These are phyloP conservation scores for Brassica balearica DNA, from an alignment of 441 rosid species.

Conservation along the genomic window DNA sequence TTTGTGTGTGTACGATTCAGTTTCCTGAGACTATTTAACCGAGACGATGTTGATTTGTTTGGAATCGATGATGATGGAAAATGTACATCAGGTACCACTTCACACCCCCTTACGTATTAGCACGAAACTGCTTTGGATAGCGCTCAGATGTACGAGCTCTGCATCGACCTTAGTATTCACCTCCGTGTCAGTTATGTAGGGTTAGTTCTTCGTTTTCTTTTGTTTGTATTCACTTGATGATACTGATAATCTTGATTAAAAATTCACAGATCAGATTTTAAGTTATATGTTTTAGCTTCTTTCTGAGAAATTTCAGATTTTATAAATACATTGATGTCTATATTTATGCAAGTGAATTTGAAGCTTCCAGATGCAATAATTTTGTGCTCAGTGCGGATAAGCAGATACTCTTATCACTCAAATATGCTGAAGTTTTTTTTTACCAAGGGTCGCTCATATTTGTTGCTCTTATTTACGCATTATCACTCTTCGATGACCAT, in stretches of 20 bases:
- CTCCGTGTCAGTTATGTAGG: not conserved
- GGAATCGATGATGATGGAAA: not conserved
- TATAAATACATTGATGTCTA: not conserved
- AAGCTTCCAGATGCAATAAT: not conserved
- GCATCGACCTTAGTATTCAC: not conserved
- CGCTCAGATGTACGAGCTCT: not conserved
- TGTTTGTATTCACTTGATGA: not conserved
- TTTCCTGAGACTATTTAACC: not conserved
- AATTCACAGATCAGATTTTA: not conserved
- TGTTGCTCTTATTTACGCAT: too few relatives aligned
- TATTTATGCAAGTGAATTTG: not conserved
- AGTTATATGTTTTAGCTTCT: not conserved
- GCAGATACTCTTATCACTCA: too few relatives aligned
- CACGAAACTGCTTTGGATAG: not conserved
- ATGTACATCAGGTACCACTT: not conserved
- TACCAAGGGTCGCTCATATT: too few relatives aligned
- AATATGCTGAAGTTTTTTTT: too few relatives aligned
- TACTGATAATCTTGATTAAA: not conserved
- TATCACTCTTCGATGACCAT: too few relatives aligned
- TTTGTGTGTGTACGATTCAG: too few relatives aligned
- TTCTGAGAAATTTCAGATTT: not conserved
- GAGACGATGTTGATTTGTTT: not conserved
- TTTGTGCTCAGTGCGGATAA: not conserved
- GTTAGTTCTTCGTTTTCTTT: not conserved
- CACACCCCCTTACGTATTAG: not conserved